Base-by-base conservation (phyloP, 1,139 yeast species). In the Protomyces lactucae-debilis region DNA sequence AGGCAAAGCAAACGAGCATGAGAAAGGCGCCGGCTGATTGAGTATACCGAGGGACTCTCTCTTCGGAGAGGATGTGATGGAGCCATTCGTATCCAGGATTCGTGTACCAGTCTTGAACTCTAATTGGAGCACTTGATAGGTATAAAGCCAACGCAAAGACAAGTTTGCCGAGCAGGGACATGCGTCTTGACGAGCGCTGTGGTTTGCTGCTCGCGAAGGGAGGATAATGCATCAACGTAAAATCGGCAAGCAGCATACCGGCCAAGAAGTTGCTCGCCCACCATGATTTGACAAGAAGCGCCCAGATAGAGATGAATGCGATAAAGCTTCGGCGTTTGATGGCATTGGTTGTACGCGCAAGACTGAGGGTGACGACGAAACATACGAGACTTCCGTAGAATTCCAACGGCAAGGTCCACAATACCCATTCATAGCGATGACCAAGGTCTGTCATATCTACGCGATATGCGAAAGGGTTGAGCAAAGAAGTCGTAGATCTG, bases 331-430 rank as follows among this genome's bases (percentile, higher is more conserved):
- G 32, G n/a, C 61, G 39, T 18, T 57, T 57, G 37, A 18, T 12
- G 16, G 61, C 40, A 40, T 40, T 52, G 10, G 32, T 51, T n/a
- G 36, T 54, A 14, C 56, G 55, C 16, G 61, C 54, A 5, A 52
- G 18, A 23, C 51, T 45, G n/a, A 57, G 51, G 10, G 52, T 23
- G 16, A 55, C 39, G 16, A 52, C 16, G 23, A 32, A 57, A 23
- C 61, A 57, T 3, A 57, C 61, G 6, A 57, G 8, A 4, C 56
- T 51, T 14, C 61, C 61, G 25, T 57, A 57, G 52, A 51, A 57
- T 28, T 57, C 61, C 9, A 57, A 18, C 6, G 61, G 61, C 51
- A 57, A 21, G 12, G 61, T 57, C 61, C 61, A 57, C 37, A 57
- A 14, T 32, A 57, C 61, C 45, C 52, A 55, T 18, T 57, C 61